Evolutionary conservation across 805 yeast genomes (phyloP), one percentile per base, ranked within the genome.

Genomic region (Lachancea nothofagi): DNA sequence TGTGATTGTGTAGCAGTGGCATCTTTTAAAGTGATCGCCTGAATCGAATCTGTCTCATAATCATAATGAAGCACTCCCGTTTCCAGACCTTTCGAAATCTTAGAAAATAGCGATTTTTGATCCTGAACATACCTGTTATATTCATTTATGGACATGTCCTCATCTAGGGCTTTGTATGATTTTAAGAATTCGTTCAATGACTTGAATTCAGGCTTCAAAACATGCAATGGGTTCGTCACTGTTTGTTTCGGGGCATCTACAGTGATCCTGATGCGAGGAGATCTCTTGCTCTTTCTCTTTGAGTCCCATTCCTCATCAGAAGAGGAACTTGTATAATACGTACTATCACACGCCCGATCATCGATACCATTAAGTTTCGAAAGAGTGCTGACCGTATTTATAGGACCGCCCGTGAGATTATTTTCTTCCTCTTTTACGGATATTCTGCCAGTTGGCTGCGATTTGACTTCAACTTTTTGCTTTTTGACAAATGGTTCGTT

Each of bases 211-310:
- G 83, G 80, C 5, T 58, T 52, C 0, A 73, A 59, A 4, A 71
- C 66, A 59, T 79, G 83, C 19, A 66, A 61, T 6, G 89, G 88
- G 49, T 81, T 80, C 0, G 83, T 71, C 4, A 80, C 65, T 3
- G 70, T 58, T 31, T 72, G 78, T 18, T 65, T 61, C 7, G 76
- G 76, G 19, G 64, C 58, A 10, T 56, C 41, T 3, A 69, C 53
- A 3, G 52, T 61, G 7, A 74, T 36, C 9, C 51, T 62, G 1
- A 70, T 39, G 18, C 49, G 55, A 2, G 66, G 62, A 3, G 50
- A 36, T 14, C 49, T 56, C 28, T 36, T 43, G 13, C 38, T 44
- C 19, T 21, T 44, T 23, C 44, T 37, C 33, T 25, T 53, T 15
- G 43, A 38, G 2, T 47, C 50, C 6, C 44, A 52, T 3, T 34